These are phyloP conservation scores for Malassezia furfur DNA, from an alignment of 1,284 basidiomycete species.

Conservation along the genomic window DNA sequence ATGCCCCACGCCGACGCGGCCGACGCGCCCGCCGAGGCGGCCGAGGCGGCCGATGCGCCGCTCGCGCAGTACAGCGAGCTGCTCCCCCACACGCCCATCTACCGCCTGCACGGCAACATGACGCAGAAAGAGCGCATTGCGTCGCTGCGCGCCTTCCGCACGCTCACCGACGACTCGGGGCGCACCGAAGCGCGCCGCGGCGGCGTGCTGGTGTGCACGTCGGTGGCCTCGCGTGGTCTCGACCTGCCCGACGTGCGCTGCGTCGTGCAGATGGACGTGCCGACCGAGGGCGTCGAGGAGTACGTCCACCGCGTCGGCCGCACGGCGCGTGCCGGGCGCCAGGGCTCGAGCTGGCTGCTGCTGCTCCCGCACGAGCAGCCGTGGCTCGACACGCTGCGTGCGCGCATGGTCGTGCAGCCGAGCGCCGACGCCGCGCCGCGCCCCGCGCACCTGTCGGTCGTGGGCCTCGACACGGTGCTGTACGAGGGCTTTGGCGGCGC, in stretches of 20 bases:
- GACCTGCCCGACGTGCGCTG: slow-evolving; percentile 89
- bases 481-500: slow-evolving; percentile 67
- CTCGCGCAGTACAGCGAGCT: slow-evolving; percentile 54
- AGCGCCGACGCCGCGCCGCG: background rate
- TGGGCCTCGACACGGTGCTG: slow-evolving; percentile 24
- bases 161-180: slow-evolving; percentile 5
- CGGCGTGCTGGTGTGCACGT: slow-evolving; percentile 81
- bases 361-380: slow-evolving; percentile 72
- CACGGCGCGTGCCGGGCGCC: slow-evolving; percentile 83
- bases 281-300: slow-evolving; percentile 90
- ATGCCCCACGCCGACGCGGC: slow-evolving; percentile 55
- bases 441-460: slow-evolving; percentile 12
- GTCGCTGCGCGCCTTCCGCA: slow-evolving; percentile 70
- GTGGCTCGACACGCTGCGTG: slow-evolving; percentile 80
- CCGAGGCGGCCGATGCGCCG: slow-evolving; percentile 21
- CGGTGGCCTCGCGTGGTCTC: slow-evolving; percentile 92
- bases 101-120: slow-evolving; percentile 88
- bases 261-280: slow-evolving; percentile 91
- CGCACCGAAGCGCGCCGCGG: slow-evolving; percentile 16
- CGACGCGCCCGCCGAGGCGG: slow-evolving; percentile 16
- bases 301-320: slow-evolving; percentile 95
- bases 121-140: slow-evolving; percentile 69
- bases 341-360: slow-evolving; percentile 83
- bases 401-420: slow-evolving; percentile 56
- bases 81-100: slow-evolving; percentile 64